These are phyloP conservation scores for Lophium mytilinum DNA, from an alignment of 495 filamentous ascomycete species.

Conservation along the genomic window DNA sequence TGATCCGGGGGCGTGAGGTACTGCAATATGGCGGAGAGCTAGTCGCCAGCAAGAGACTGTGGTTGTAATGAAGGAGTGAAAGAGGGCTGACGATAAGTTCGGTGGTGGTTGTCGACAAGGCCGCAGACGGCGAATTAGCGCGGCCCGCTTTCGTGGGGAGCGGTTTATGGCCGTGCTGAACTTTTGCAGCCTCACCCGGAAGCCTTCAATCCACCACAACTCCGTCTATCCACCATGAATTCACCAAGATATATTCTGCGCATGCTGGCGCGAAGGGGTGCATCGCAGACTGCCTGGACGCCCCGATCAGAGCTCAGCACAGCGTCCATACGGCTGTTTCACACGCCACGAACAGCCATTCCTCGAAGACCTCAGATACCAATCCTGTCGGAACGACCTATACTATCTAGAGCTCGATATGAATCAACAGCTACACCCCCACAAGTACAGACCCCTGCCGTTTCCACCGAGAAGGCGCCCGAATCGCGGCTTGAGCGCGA, in stretches of 20 bases:
- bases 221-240: slow-evolving; percentile 1
- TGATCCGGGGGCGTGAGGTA: no score
- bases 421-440: slow-evolving; percentile 9
- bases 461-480: slow-evolving; percentile 2
- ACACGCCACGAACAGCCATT: slow-evolving; percentile 15
- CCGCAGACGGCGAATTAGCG: no score
- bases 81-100: no score
- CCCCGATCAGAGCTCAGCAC: slow-evolving; percentile 7
- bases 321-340: slow-evolving; percentile 2
- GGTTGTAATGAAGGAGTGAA: no score
- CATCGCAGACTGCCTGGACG: background rate
- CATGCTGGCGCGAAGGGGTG: slow-evolving; percentile 2
- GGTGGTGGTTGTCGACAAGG: no score
- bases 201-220: background rate
- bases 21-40: no score
- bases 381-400: background rate
- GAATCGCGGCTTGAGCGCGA: slow-evolving; percentile 26
- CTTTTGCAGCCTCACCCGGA: background rate
- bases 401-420: slow-evolving; percentile 1
- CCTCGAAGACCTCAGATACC: background rate
- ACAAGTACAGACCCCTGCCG: background rate
- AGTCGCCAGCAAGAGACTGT: no score
- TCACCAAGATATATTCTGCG: slow-evolving; percentile 6
- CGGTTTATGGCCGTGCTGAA: background rate
- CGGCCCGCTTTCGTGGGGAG: no score